Percentiles rank a stretch among this genome's conserved stretches.
phyloP scores from a whole-genome alignment of 495 filamentous ascomycete genomes.

The Stereocaulon alpinum region DNA sequence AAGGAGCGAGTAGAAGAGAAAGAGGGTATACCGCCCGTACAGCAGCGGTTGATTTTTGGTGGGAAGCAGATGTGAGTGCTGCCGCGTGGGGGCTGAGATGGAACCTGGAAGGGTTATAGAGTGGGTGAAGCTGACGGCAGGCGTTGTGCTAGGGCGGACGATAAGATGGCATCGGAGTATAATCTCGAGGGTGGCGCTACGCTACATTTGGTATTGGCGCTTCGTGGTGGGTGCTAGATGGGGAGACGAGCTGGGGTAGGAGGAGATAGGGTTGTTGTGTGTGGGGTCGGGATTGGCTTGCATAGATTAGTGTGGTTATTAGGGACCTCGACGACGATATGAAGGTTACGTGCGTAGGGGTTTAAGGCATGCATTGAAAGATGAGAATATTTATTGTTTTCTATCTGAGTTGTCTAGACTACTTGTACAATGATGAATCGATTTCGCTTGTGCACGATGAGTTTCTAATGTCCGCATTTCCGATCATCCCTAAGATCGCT shows the following conservation, averaged over 20 bases:
- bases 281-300: not conserved
- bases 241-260: not conserved
- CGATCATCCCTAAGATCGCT: not conserved
- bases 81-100: too few species aligned
- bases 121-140: not conserved
- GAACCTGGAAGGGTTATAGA: too few species aligned
- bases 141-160: constrained; percentile 72
- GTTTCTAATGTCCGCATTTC: not conserved
- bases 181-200: constrained; percentile 85
- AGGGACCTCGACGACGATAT: not conserved
- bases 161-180: constrained; percentile 78
- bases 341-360: not conserved
- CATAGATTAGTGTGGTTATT: not conserved
- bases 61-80: constrained; percentile 84
- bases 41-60: constrained; percentile 90
- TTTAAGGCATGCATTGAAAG: not conserved
- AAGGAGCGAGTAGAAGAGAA: constrained; percentile 99
- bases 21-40: constrained; percentile 94
- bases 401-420: not conserved
- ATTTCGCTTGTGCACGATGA: not conserved
- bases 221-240: constrained; percentile 56
- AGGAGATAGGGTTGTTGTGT: not conserved
- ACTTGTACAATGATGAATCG: not conserved
- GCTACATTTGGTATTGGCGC: constrained; percentile 87
- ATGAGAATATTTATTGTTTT: not conserved